Evolutionary conservation across 2,329 filamentous ascomycete genomes (phyloP).

Genomic region (Myrmaecium sp.): DNA sequence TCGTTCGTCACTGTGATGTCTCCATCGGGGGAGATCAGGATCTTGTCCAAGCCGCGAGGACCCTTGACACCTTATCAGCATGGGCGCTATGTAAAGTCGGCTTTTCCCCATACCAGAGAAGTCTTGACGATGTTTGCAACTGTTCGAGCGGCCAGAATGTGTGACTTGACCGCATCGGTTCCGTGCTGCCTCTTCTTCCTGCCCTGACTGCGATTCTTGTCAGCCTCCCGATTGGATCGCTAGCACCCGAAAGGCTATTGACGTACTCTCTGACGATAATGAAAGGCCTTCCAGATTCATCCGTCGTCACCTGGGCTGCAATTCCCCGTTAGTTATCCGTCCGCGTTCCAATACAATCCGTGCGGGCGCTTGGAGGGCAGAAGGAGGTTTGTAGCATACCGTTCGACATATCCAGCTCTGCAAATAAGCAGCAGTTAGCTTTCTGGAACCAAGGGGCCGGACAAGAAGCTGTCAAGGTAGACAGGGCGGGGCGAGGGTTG

Average conservation of each 20-base stretch:
- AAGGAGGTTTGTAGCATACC: conserved; percentile 35
- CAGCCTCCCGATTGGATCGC: conserved; percentile 11
- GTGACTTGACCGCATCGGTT: conserved; percentile 93
- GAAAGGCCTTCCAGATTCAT: conserved; percentile 93
- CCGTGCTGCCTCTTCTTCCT: conserved; percentile 96
- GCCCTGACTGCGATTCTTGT: conserved; percentile 51
- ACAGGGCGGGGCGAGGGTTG: conserved; percentile 3
- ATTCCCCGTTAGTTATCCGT: conserved; percentile 11
- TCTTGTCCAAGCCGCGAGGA: conserved; percentile 93
- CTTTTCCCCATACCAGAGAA: conserved; percentile 47
- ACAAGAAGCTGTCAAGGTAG: conserved; percentile 1
- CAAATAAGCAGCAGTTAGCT: conserved; percentile 12
- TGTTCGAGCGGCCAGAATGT: conserved; percentile 91
- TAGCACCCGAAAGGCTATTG: conserved; percentile 2
- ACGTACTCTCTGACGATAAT: conserved; percentile 95
- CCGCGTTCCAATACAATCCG: no score
- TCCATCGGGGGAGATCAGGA: conserved; percentile 93
- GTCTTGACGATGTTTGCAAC: conserved; percentile 96
- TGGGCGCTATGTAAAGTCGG: no score
- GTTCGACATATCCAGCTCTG: conserved; percentile 71
- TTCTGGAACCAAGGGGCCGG: neutral
- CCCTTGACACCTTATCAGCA: conserved; percentile 33
- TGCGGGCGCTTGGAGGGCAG: conserved; percentile 3
- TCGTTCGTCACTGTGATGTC: conserved; percentile 99
- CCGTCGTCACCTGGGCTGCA: conserved; percentile 66